These are phyloP conservation scores for Solanum sejunctum DNA, from an alignment of 257 asterid genomes.

Conservation along the genomic window DNA sequence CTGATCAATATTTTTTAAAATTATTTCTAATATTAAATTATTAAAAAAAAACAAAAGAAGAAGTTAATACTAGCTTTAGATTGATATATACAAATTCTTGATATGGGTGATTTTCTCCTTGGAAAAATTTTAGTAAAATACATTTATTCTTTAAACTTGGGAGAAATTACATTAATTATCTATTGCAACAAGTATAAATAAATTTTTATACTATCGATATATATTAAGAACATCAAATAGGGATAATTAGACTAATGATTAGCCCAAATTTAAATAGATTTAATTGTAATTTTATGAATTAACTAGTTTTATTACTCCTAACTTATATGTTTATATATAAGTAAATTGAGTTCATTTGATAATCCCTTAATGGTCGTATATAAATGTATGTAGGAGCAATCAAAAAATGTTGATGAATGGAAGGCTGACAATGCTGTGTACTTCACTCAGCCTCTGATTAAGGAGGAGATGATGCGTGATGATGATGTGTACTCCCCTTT, in stretches of 20 bases:
- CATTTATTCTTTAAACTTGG: background rate
- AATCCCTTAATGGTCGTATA: too few species aligned
- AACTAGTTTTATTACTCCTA: background rate
- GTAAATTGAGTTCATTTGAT: too few species aligned
- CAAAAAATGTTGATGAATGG: background rate
- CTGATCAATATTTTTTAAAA: background rate
- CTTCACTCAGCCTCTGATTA: background rate
- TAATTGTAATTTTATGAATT: background rate
- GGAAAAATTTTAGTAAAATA: background rate
- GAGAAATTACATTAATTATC: background rate
- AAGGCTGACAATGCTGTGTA: background rate
- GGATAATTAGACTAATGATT: too few species aligned
- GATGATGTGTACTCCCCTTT: background rate
- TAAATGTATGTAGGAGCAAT: background rate
- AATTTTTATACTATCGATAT: background rate
- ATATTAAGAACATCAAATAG: too few species aligned
- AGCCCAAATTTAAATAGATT: too few species aligned
- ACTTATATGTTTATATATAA: too few species aligned
- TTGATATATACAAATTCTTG: background rate
- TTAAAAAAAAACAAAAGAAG: background rate
- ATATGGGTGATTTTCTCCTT: background rate
- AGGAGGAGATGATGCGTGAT: background rate
- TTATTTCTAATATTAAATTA: background rate
- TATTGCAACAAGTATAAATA: background rate
- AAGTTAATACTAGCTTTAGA: background rate